Evolutionary conservation across 2,329 filamentous ascomycete species (phyloP).

Genomic region (Exserohilum rostratum): DNA sequence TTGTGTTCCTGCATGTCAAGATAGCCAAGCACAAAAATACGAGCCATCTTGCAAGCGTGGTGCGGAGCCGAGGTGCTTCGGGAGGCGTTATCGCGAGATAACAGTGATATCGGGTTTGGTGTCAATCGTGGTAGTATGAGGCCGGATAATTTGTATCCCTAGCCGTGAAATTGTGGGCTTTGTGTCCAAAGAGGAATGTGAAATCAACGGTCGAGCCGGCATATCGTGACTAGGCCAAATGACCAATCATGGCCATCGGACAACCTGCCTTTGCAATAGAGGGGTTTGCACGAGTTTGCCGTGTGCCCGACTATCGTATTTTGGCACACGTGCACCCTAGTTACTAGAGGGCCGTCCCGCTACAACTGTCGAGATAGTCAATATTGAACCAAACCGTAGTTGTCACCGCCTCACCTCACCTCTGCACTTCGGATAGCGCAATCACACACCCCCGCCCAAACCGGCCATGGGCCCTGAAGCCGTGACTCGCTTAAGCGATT

Average conservation of each 20-base stretch:
- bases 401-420: neutral
- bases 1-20: neutral
- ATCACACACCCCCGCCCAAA: neutral
- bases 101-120: conserved; percentile 1
- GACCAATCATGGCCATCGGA: conserved; percentile 4
- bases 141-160: conserved; percentile 5
- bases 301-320: neutral
- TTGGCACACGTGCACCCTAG: neutral
- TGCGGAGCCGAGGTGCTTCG: conserved; percentile 8
- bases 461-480: no score
- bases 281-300: neutral
- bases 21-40: conserved; percentile 4
- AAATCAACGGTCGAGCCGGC: conserved; percentile 4
- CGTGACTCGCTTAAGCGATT: neutral
- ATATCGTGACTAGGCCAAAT: conserved; percentile 4
- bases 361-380: neutral
- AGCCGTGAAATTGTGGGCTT: neutral
- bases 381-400: neutral
- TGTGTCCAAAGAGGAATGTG: conserved; percentile 4
- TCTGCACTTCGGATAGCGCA: neutral
- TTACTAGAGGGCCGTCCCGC: conserved; percentile 5
- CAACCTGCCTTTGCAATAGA: neutral
- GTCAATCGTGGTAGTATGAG: neutral
- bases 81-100: conserved; percentile 8
- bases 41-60: conserved; percentile 1